Conservation (phyloP, 805 yeast genomes). For the Starmerella asiatica region DNA sequence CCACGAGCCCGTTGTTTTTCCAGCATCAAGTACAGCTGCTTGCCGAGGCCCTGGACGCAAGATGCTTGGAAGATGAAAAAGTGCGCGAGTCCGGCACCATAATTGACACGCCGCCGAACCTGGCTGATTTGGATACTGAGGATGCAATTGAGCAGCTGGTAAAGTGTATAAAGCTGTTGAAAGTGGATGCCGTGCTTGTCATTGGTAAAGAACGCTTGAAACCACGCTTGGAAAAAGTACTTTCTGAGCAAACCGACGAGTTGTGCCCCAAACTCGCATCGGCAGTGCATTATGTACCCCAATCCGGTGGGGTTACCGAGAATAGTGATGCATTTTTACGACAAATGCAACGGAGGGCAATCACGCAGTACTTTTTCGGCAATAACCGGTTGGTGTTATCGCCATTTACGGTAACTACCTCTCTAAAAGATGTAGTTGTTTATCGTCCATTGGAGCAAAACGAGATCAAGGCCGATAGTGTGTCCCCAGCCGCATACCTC, state of each 20-base stretch:
- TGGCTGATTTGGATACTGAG: slow-evolving; percentile 23
- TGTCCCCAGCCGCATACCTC: slow-evolving; percentile 25
- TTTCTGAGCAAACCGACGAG: background rate
- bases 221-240: slow-evolving; percentile 43
- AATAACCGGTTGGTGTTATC: slow-evolving; percentile 46
- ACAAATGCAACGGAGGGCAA: slow-evolving; percentile 57
- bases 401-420: slow-evolving; percentile 74
- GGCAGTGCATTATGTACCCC: slow-evolving; percentile 5
- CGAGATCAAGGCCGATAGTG: slow-evolving; percentile 6
- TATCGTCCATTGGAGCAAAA: slow-evolving; percentile 41
- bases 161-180: slow-evolving; percentile 34
- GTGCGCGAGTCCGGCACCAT: slow-evolving; percentile 42
- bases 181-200: slow-evolving; percentile 47
- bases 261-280: background rate
- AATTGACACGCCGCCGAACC: slow-evolving; percentile 56
- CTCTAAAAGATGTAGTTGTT: slow-evolving; percentile 44
- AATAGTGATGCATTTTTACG: slow-evolving; percentile 49
- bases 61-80: slow-evolving; percentile 39
- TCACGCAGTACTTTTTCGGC: slow-evolving; percentile 86
- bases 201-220: slow-evolving; percentile 63
- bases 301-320: slow-evolving; percentile 56
- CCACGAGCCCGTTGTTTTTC: slow-evolving; percentile 46
- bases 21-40: slow-evolving; percentile 37
- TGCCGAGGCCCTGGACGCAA: slow-evolving; percentile 33
- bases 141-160: slow-evolving; percentile 42